These are phyloP conservation scores for Echites panduratus DNA, from an alignment of 257 asterid genomes.

Conservation along the genomic window DNA sequence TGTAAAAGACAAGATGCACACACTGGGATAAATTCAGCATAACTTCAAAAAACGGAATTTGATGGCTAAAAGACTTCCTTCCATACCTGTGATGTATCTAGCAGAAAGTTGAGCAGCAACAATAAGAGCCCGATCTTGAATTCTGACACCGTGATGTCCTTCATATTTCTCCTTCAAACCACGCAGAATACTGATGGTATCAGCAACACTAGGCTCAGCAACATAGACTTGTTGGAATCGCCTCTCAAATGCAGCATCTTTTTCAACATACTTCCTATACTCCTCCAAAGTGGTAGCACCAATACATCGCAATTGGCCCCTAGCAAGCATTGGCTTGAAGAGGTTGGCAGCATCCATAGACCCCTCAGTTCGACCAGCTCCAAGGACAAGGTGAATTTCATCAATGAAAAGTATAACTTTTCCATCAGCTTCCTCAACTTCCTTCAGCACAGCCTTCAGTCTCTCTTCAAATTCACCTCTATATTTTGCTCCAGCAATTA, in stretches of 20 bases:
- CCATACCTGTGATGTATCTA: slow-evolving; percentile 29
- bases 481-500: slow-evolving; percentile 32
- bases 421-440: slow-evolving; percentile 31
- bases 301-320: slow-evolving; percentile 34
- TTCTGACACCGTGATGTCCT: slow-evolving; percentile 32
- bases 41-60: neutral
- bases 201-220: slow-evolving; percentile 34
- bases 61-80: neutral
- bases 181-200: slow-evolving; percentile 29
- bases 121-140: slow-evolving; percentile 33
- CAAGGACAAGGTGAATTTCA: slow-evolving; percentile 32
- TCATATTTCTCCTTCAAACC: slow-evolving; percentile 35
- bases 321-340: slow-evolving; percentile 34
- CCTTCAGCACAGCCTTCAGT: slow-evolving; percentile 27
- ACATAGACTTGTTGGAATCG: slow-evolving; percentile 39
- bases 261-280: slow-evolving; percentile 31
- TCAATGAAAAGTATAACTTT: slow-evolving; percentile 35
- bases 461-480: slow-evolving; percentile 39
- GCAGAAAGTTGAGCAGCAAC: slow-evolving; percentile 34
- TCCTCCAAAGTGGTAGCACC: slow-evolving; percentile 37
- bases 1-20: neutral
- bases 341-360: slow-evolving; percentile 40
- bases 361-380: slow-evolving; percentile 33
- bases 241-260: slow-evolving; percentile 39
- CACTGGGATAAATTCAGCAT: neutral